Evolutionary conservation across 2,329 filamentous ascomycete species (phyloP), one percentile per base, ranked within the genome.

Genomic region (Magnaporthiopsis poae): DNA sequence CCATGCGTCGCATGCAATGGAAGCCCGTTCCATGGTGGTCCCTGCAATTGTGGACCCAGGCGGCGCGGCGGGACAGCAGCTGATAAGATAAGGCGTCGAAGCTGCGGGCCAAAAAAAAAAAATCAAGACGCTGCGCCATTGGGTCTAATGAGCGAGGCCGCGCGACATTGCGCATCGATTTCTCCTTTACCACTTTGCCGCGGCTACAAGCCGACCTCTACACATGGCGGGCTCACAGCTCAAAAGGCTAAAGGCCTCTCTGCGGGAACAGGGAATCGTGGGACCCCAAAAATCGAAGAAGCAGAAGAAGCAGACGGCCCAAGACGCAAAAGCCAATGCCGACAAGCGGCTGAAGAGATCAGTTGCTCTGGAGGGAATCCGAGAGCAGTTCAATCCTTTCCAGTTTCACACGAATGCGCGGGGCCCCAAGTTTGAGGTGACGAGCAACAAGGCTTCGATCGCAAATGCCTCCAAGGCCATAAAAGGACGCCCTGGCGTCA

Each of bases 361-460:
- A 73, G 88, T 87, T 66, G 91, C 92, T 21, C 83, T 99, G 69
- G 88, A 90, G 72, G 87, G 86, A 67, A 97, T 99, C 75, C 90
- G 95, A 74, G 93, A 98, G 74, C 90, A 93, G 71, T 98, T 98
- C 85, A 99, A 99, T 76, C 95, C 95, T 0, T 99, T 99, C 78
- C 95, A 99, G 75, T 86, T 96, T 75, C 96, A 96, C 78, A 87
- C 90, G 67, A 87, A 89, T 60, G 83, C 88, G 1, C 85, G 89
- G 68, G 90, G 88, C 0, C 88, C 88, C 67, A 98, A 98, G 73
- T 96, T 96, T 70, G 88, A 94, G 61, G 89, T 93, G 61, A 92
- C 90, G 0, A 93, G 84, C 65, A 86, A 85, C 69, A 85, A 85
- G 67, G 82, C 85, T 7, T 77, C 80, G 15, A 78, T 78, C 36